Evolutionary conservation across 768 basidiomycete genomes (phyloP).

Genomic region (Hygrocybe punicea): DNA sequence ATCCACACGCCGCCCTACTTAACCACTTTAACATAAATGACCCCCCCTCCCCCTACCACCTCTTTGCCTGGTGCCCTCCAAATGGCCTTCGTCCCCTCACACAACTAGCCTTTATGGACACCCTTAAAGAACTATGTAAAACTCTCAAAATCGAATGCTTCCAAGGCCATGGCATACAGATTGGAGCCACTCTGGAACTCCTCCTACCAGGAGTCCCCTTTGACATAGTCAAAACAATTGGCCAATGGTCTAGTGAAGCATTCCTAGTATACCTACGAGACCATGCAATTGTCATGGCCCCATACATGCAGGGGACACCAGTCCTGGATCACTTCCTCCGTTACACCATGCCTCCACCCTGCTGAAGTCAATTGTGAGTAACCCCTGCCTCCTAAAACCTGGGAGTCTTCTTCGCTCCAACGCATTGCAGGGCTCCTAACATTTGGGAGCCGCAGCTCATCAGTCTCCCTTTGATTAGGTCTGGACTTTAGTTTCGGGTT

Average conservation of each 20-base stretch:
- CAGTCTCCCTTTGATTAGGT: background rate
- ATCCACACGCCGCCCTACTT: conserved; percentile 21
- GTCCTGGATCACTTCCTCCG: conserved; percentile 3
- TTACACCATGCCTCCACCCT: conserved; percentile 12
- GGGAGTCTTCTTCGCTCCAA: background rate
- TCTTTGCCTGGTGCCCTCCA: conserved; percentile 29
- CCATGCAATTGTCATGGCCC: conserved; percentile 27
- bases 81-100: conserved; percentile 23
- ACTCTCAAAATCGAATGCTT: conserved; percentile 12
- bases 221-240: conserved; percentile 35
- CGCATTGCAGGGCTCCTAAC: background rate
- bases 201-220: conserved; percentile 36
- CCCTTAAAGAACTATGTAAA: conserved; percentile 10
- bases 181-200: conserved; percentile 35
- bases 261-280: conserved; percentile 28
- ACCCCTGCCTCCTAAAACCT: background rate
- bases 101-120: conserved; percentile 19
- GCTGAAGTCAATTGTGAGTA: conserved; percentile 4
- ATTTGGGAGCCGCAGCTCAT: background rate
- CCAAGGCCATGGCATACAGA: conserved; percentile 30
- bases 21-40: conserved; percentile 33
- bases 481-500: background rate
- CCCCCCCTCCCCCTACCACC: conserved; percentile 19
- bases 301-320: conserved; percentile 26
- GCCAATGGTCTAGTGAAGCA: conserved; percentile 36